These are phyloP conservation scores for Kwoniella europaea DNA, from an alignment of 768 basidiomycete species.

Conservation along the genomic window DNA sequence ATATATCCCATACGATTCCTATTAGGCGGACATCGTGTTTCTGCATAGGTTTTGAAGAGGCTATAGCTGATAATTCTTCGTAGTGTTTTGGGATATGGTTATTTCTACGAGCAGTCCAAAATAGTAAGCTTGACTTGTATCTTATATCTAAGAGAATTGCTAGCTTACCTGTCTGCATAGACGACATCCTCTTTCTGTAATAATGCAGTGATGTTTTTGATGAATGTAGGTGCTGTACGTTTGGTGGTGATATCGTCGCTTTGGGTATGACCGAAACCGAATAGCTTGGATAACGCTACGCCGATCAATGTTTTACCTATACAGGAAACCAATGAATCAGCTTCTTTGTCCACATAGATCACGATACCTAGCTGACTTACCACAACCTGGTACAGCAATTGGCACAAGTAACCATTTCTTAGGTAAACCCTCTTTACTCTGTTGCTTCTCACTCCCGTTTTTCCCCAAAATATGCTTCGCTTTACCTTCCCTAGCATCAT, in stretches of 20 bases:
- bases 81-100: conserved; percentile 87
- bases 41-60: conserved; percentile 47
- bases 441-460: conserved; percentile 37
- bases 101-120: conserved; percentile 64
- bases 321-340: not conserved
- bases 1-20: conserved; percentile 77
- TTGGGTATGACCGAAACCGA: conserved; percentile 88
- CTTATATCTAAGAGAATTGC: not conserved
- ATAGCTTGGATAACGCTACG: conserved; percentile 77
- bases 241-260: conserved; percentile 85
- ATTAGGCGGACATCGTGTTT: conserved; percentile 69
- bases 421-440: conserved; percentile 54
- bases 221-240: conserved; percentile 71
- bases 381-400: conserved; percentile 89
- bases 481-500: conserved; percentile 52
- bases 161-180: conserved; percentile 83
- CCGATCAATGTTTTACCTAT: conserved; percentile 86
- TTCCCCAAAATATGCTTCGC: conserved; percentile 45
- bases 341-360: not conserved
- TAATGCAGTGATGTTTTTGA: conserved; percentile 69
- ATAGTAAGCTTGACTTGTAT: not conserved
- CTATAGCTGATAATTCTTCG: conserved; percentile 67
- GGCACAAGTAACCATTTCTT: conserved; percentile 83
- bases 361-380: conserved; percentile 62
- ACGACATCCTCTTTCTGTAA: conserved; percentile 75